These are phyloP conservation scores for Blastobotrys indianensis DNA, from an alignment of 1,139 yeast species.

Conservation along the genomic window DNA sequence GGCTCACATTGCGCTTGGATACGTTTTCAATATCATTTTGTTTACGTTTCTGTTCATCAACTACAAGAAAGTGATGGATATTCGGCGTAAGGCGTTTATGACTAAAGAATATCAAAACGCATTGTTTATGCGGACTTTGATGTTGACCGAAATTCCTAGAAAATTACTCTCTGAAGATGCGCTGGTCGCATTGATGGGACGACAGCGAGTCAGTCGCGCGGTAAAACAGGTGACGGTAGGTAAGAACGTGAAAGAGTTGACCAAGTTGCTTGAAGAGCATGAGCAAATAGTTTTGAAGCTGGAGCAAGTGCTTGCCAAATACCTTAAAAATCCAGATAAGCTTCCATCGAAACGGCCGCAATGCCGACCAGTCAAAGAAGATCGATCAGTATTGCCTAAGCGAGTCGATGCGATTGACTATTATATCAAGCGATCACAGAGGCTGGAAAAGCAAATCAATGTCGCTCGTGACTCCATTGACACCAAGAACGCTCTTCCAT, in stretches of 20 bases:
- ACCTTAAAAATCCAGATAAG: slow-evolving; percentile 28
- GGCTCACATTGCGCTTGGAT: slow-evolving; percentile 35
- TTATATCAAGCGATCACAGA: slow-evolving; percentile 21
- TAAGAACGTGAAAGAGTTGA: slow-evolving; percentile 28
- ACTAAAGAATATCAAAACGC: slow-evolving; percentile 28
- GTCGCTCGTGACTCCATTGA: slow-evolving; percentile 25
- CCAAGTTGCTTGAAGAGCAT: slow-evolving; percentile 28
- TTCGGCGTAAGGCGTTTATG: slow-evolving; percentile 28
- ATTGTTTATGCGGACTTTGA: slow-evolving; percentile 32
- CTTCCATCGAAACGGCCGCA: slow-evolving; percentile 24
- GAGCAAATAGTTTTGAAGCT: slow-evolving; percentile 24
- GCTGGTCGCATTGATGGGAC: slow-evolving; percentile 21
- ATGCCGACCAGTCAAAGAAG: slow-evolving; percentile 22
- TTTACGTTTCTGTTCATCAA: slow-evolving; percentile 30
- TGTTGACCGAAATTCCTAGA: slow-evolving; percentile 33
- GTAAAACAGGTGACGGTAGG: slow-evolving; percentile 33
- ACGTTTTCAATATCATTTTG: slow-evolving; percentile 28
- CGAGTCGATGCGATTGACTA: slow-evolving; percentile 33
- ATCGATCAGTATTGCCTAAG: slow-evolving; percentile 13
- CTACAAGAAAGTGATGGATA: slow-evolving; percentile 26
- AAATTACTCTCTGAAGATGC: slow-evolving; percentile 28
- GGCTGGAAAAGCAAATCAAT: slow-evolving; percentile 27
- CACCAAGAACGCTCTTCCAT: slow-evolving; percentile 24
- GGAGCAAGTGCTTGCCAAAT: slow-evolving; percentile 33
- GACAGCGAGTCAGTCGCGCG: slow-evolving; percentile 16